Percentiles rank a stretch among this genome's conserved stretches.
These are phyloP conservation scores for Diutina pseudorugosa DNA, from an alignment of 1,139 yeast genomes.

Conservation along the genomic window DNA sequence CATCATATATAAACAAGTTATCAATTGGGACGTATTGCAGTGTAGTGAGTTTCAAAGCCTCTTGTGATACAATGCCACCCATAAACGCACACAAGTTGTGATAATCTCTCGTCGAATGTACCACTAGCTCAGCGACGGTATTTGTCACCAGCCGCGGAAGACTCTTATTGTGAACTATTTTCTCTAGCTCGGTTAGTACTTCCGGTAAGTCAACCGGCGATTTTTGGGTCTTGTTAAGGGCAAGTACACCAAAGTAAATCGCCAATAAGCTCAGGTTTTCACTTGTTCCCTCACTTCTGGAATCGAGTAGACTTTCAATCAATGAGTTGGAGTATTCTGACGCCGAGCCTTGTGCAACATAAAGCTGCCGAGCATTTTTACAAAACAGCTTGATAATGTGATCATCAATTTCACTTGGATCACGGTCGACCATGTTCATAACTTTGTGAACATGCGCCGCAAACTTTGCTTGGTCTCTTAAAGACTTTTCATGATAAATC, in stretches of 20 bases:
- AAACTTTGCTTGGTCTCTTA: slow-evolving; percentile 33
- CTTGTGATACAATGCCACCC: slow-evolving; percentile 78
- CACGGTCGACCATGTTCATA: slow-evolving; percentile 7
- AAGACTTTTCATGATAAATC: slow-evolving; percentile 47
- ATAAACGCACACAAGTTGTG: slow-evolving; percentile 15
- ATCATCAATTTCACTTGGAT: slow-evolving; percentile 15
- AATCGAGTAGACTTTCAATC: slow-evolving; percentile 11
- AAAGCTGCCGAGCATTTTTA: slow-evolving; percentile 36
- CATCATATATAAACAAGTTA: slow-evolving; percentile 58
- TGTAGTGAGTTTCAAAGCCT: slow-evolving; percentile 42
- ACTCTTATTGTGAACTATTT: neutral
- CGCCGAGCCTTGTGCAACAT: slow-evolving; percentile 24
- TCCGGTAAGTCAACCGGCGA: neutral
- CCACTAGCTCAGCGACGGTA: neutral
- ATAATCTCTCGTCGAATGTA: slow-evolving; percentile 5
- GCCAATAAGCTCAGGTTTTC: slow-evolving; percentile 15
- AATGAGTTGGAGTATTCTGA: slow-evolving; percentile 11
- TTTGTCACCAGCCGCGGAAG: neutral
- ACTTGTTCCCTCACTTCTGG: slow-evolving; percentile 11
- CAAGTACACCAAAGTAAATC: slow-evolving; percentile 25
- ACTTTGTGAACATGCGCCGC: slow-evolving; percentile 6
- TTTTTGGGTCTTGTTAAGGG: slow-evolving; percentile 14
- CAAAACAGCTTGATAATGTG: slow-evolving; percentile 42
- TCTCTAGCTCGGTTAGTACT: neutral
- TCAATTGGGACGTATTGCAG: slow-evolving; percentile 66